Percentiles rank a stretch among this genome's conserved stretches.
Conservation (phyloP, 2,329 filamentous ascomycete genomes). For the Akanthomyces lecanii region DNA sequence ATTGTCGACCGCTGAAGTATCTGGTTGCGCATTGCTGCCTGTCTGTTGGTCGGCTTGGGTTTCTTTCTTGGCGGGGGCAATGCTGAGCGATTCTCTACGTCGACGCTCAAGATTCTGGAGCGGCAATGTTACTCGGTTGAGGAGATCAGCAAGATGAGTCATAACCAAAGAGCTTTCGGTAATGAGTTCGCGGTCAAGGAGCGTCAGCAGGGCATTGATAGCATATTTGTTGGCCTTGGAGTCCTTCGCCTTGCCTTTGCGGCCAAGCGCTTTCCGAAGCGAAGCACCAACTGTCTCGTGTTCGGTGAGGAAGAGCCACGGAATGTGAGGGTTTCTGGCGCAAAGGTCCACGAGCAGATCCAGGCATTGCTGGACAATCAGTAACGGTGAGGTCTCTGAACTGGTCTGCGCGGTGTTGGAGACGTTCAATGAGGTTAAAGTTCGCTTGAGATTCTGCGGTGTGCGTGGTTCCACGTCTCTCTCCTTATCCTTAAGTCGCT, state of each 20-base stretch:
- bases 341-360: slow-evolving; percentile 80
- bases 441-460: slow-evolving; percentile 74
- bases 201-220: slow-evolving; percentile 80
- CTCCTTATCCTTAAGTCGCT: slow-evolving; percentile 66
- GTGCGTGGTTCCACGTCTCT: slow-evolving; percentile 63
- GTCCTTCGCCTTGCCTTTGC: slow-evolving; percentile 87
- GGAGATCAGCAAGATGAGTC: slow-evolving; percentile 82
- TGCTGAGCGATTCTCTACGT: slow-evolving; percentile 66
- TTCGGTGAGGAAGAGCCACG: slow-evolving; percentile 89
- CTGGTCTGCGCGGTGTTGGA: slow-evolving; percentile 51
- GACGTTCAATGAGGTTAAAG: slow-evolving; percentile 55
- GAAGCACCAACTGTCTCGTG: slow-evolving; percentile 73
- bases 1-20: slow-evolving; percentile 20
- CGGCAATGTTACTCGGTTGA: slow-evolving; percentile 85
- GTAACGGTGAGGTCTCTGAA: slow-evolving; percentile 85
- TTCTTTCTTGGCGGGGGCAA: slow-evolving; percentile 12
- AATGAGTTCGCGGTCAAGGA: slow-evolving; percentile 90
- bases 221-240: slow-evolving; percentile 81
- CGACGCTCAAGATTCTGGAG: slow-evolving; percentile 78
- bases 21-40: slow-evolving; percentile 23
- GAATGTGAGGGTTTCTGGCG: slow-evolving; percentile 78
- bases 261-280: slow-evolving; percentile 70
- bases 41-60: slow-evolving; percentile 28
- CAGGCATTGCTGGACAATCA: slow-evolving; percentile 94
- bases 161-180: slow-evolving; percentile 97